Evolutionary conservation across 2,329 filamentous ascomycete genomes (phyloP).

Genomic region (Aspergillus fructus): DNA sequence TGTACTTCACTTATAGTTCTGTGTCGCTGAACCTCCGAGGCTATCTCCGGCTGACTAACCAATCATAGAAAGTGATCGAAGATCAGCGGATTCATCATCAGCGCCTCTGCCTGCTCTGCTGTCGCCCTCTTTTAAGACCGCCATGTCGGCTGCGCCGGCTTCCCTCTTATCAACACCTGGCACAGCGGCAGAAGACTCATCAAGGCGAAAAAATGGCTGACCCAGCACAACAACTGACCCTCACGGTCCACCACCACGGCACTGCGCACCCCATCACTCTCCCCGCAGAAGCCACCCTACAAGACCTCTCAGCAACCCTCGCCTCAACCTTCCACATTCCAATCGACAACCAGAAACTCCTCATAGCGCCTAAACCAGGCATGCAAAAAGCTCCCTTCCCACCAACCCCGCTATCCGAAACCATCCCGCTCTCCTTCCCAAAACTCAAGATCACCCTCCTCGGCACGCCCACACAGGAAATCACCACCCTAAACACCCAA

Average conservation of each 20-base stretch:
- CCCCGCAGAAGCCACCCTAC: constrained; percentile 51
- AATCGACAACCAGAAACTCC: constrained; percentile 43
- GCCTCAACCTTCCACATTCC: constrained; percentile 39
- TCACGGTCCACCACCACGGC: constrained; percentile 58
- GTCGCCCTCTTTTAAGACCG: neutral
- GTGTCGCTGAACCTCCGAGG: neutral
- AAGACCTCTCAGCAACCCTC: constrained; percentile 40
- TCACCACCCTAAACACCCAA: constrained; percentile 43
- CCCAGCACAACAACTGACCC: constrained; percentile 26
- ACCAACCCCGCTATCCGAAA: constrained; percentile 31
- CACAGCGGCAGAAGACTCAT: neutral
- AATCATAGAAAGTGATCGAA: constrained; percentile 33
- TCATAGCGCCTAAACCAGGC: constrained; percentile 49
- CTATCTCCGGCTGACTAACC: constrained; percentile 35
- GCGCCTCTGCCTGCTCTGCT: constrained; percentile 3
- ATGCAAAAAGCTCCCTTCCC: constrained; percentile 47
- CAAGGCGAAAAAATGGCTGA: constrained; percentile 1
- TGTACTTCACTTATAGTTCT: neutral
- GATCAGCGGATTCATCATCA: constrained; percentile 11
- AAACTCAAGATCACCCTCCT: constrained; percentile 49
- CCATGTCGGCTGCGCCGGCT: neutral
- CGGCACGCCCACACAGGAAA: constrained; percentile 43
- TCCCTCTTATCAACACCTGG: neutral
- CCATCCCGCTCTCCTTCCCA: constrained; percentile 35
- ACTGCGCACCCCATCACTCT: constrained; percentile 51